Conservation (phyloP, 768 basidiomycete genomes). For the Steccherinum ochraceum region DNA sequence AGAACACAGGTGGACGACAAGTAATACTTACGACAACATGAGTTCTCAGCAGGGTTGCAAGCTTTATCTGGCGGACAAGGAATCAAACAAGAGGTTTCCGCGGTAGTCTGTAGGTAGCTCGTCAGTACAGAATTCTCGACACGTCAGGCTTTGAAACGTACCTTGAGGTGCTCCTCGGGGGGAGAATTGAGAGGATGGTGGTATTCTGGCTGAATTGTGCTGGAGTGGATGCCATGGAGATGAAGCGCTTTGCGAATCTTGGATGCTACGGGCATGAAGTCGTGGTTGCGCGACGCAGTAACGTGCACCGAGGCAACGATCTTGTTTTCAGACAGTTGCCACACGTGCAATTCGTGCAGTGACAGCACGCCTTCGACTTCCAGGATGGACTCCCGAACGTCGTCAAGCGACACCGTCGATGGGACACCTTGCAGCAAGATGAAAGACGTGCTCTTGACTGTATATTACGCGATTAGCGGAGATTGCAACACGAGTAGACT, state of each 20-base stretch:
- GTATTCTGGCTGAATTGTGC: constrained; percentile 93
- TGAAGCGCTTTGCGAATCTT: constrained; percentile 84
- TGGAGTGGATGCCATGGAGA: constrained; percentile 88
- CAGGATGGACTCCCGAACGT: constrained; percentile 76
- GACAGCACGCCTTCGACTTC: constrained; percentile 80
- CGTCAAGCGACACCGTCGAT: constrained; percentile 81
- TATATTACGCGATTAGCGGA: constrained; percentile 12
- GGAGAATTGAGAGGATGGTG: constrained; percentile 29
- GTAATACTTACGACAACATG: constrained; percentile 68
- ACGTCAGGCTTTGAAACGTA: constrained; percentile 24
- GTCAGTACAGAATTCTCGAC: constrained; percentile 3
- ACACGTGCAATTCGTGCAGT: constrained; percentile 92
- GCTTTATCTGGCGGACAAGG: constrained; percentile 62
- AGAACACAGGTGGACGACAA: not conserved
- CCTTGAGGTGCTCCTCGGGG: constrained; percentile 46
- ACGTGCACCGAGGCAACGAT: constrained; percentile 96
- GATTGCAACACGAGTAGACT: not conserved
- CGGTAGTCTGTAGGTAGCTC: constrained; percentile 40
- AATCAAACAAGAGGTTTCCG: constrained; percentile 61
- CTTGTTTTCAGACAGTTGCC: constrained; percentile 95
- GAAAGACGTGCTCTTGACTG: constrained; percentile 87
- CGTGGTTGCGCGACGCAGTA: constrained; percentile 68
- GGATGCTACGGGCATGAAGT: constrained; percentile 88
- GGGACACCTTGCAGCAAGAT: constrained; percentile 96
- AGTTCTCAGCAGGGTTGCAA: constrained; percentile 63